These are phyloP conservation scores for Saccharomycopsis synnaedendra DNA, from an alignment of 805 yeast genomes.

Conservation along the genomic window DNA sequence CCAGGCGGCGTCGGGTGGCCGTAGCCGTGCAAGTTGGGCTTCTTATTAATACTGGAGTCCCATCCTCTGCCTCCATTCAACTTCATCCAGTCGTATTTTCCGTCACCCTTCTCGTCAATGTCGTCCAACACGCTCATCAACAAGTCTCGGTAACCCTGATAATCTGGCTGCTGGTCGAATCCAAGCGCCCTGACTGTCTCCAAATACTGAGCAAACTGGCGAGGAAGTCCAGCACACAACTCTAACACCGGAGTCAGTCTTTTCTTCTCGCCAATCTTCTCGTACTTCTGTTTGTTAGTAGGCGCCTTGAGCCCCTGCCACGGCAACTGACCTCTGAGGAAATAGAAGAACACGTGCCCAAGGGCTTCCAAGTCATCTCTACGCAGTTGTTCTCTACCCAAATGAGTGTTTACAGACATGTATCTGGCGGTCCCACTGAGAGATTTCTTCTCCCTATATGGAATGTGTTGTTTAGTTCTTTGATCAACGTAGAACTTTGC, in stretches of 20 bases:
- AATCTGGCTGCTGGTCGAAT: slow-evolving; percentile 92
- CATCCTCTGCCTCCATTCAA: slow-evolving; percentile 92
- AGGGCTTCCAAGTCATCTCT: slow-evolving; percentile 94
- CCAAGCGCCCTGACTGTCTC: slow-evolving; percentile 78
- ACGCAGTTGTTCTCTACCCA: slow-evolving; percentile 94
- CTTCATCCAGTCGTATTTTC: slow-evolving; percentile 96
- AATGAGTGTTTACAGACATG: slow-evolving; percentile 94
- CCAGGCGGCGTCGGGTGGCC: slow-evolving; percentile 87
- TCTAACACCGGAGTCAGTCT: slow-evolving; percentile 81
- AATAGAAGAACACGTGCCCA: slow-evolving; percentile 95
- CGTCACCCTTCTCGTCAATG: slow-evolving; percentile 64
- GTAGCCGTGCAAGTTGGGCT: slow-evolving; percentile 90
- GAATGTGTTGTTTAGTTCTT: slow-evolving; percentile 88
- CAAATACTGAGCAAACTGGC: slow-evolving; percentile 86
- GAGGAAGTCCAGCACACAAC: slow-evolving; percentile 80
- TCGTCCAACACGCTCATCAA: slow-evolving; percentile 70
- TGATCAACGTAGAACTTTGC: slow-evolving; percentile 98
- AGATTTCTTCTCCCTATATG: slow-evolving; percentile 92
- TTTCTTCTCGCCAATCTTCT: slow-evolving; percentile 93
- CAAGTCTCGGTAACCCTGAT: slow-evolving; percentile 70
- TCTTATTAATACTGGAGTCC: slow-evolving; percentile 82
- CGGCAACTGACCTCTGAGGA: slow-evolving; percentile 86
- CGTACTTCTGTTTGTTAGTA: slow-evolving; percentile 94
- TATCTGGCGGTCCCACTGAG: slow-evolving; percentile 97
- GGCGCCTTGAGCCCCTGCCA: slow-evolving; percentile 99